Evolutionary conservation across 106 monocot species (phyloP).

Genomic region (Apostasia shenzhenica): DNA sequence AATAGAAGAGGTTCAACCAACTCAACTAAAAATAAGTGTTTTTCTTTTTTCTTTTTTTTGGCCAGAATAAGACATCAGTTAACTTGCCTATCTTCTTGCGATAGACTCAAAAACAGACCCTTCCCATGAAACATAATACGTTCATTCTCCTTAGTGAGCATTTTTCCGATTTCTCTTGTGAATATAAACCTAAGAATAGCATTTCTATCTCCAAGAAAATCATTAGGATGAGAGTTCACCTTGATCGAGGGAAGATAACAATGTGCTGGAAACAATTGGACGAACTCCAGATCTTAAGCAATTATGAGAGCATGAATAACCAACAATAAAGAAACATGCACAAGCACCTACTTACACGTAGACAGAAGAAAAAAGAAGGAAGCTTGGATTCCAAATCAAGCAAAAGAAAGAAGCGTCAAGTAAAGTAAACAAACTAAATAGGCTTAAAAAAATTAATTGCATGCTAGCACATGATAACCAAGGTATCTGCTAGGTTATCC

Average conservation of each 20-base stretch:
- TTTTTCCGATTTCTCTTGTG: too few relatives aligned
- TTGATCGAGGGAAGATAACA: not conserved
- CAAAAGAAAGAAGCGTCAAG: not conserved
- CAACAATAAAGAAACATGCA: not conserved
- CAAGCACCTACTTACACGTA: not conserved
- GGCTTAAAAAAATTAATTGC: not conserved
- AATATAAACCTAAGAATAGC: not conserved
- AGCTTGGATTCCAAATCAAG: not conserved
- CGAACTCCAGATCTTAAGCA: not conserved
- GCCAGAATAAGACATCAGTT: not conserved
- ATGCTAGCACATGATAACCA: not conserved
- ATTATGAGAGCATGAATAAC: not conserved
- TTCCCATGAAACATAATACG: too few relatives aligned
- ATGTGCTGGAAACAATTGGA: not conserved
- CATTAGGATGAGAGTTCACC: not conserved
- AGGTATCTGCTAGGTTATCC: not conserved
- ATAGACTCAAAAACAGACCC: not conserved
- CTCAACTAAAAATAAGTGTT: too few relatives aligned
- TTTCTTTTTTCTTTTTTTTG: not conserved
- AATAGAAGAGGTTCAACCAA: too few relatives aligned
- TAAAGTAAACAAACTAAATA: not conserved
- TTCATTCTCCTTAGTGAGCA: too few relatives aligned
- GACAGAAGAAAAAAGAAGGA: not conserved
- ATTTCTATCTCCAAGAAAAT: not conserved
- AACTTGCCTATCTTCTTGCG: not conserved